Evolutionary conservation across 257 asterid genomes (phyloP), one percentile per base, ranked within the genome.

Genomic region (Forsythia suspensa): DNA sequence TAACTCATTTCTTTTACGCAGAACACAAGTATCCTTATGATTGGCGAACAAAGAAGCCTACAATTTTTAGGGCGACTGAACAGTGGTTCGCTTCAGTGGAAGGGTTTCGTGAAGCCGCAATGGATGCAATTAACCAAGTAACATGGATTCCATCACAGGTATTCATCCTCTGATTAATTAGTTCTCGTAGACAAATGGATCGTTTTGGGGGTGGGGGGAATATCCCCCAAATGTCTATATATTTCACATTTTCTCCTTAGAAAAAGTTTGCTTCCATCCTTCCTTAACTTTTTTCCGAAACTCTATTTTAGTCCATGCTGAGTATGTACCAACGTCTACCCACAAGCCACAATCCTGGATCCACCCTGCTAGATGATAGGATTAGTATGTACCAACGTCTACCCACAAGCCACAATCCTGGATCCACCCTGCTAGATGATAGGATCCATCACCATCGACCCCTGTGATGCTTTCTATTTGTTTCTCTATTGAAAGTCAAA

Each of bases 51-150:
- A 95, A 93, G 89, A 90, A 93, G 87, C 99, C 99, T 76, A 95
- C 99, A 7, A 95, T 95, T 82, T 92, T 95, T 85, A 93, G 99
- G 91, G 98, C 97, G 48, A 95, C 99, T 59, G 99, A 95, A 84
- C 99, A 95, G 80, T 95, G 99, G 99, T 95, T 95, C 89, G 99
- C 99, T 78, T 95, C 99, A 38, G 97, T 95, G 77, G 98, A 93
- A 84, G 98, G 98, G 79, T 95, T 95, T 65, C 97, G 99, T 70
- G 78, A 84, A 81, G 91, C 97, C 87, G 97, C 94, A 39, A 93
- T 95, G 95, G 90, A 90, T 83, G 92, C 98, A 71, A 93, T 95
- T 71, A 84, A 81, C 82, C 89, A 89, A 84, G 99, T 95, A 63
- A 85, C 85, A 24, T 95, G 98, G 99, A 85, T 79, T 80, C 99